Evolutionary conservation across 1,139 yeast genomes (phyloP).

Genomic region (Candida mesenterica): DNA sequence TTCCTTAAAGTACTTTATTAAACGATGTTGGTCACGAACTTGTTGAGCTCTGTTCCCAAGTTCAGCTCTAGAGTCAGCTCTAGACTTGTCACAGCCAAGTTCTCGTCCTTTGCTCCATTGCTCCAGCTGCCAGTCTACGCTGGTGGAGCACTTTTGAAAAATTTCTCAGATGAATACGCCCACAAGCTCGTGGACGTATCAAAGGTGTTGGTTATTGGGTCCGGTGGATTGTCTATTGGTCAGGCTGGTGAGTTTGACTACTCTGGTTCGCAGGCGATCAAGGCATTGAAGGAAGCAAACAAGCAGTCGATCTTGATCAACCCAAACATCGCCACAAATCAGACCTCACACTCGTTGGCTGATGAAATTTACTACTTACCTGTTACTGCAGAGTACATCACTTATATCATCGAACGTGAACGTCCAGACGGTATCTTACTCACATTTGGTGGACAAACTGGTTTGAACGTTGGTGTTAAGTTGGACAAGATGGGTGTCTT

Average conservation of each 20-base stretch:
- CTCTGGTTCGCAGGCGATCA: slow-evolving; percentile 96
- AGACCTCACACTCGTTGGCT: slow-evolving; percentile 92
- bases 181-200: slow-evolving; percentile 75
- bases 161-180: slow-evolving; percentile 46
- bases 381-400: slow-evolving; percentile 93
- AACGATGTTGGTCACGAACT: slow-evolving; percentile 1
- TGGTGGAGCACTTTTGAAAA: slow-evolving; percentile 53
- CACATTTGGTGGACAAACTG: slow-evolving; percentile 99
- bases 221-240: slow-evolving; percentile 97
- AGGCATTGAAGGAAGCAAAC: slow-evolving; percentile 89
- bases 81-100: slow-evolving; percentile 2
- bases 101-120: slow-evolving; percentile 7
- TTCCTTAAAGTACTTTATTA: neutral
- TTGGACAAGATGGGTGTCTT: slow-evolving; percentile 92
- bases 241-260: slow-evolving; percentile 99
- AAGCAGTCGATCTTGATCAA: slow-evolving; percentile 84
- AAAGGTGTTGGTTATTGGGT: slow-evolving; percentile 90
- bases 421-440: slow-evolving; percentile 92
- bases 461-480: slow-evolving; percentile 91
- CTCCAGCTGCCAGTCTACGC: slow-evolving; percentile 36
- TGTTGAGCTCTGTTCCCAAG: slow-evolving; percentile 5
- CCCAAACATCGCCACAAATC: slow-evolving; percentile 97
- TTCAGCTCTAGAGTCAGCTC: slow-evolving; percentile 1
- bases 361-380: slow-evolving; percentile 95
- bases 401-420: slow-evolving; percentile 92